Evolutionary conservation across 164 flowering plant genomes (phyloP), one percentile per base, ranked within the genome.

Genomic region (Brasenia schreberi): DNA sequence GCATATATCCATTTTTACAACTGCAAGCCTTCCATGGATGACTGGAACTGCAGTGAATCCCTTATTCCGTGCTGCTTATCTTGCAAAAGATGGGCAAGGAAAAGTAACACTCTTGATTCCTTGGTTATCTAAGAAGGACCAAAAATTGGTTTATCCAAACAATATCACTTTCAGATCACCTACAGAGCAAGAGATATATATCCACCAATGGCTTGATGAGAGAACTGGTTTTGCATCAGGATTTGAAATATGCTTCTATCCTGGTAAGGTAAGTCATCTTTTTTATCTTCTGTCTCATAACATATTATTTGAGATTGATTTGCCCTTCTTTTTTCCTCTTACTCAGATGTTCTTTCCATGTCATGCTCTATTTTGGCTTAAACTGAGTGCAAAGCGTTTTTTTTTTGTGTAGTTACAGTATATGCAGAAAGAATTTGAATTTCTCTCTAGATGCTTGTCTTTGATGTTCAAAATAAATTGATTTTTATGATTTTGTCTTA

Each of bases 21-120:
- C 99, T 1, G 99, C 99, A 1, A 87, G 96, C 73, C 91, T 94
- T 68, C 99, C 99, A 77, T 94, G 99, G 99, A 80, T 94, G 92
- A 94, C 99, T 65, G 99, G 99, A 64, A 94, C 99, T 68, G 92
- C 99, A 68, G 96, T 94, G 44, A 94, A 94, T 71, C 99, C 99
- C 70, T 70, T 94, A 68, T 94, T 94, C 61, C 97, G 99, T 65
- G 99, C 97, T 42, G 96, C 89, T 7, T 94, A 89, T 83, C 94
- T 95, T 61, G 79, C 92, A 12, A 88, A 82, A 74, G 84, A 83
- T 69, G 90, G 81, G 66, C 75, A 68, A 12, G 73, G 84, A 70
- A 79, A 79, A 70, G 90, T 94, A 68, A 87, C 92, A 39, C 75
- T 94, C 80, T 96, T 85, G 69, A 78, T 94, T 80, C 99, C 99